A percentile compares a stretch with the other conserved stretches of the same genome.
Evolutionary conservation across 2,329 filamentous ascomycete species (phyloP).

Genomic region (Ophiostoma tasmaniense): DNA sequence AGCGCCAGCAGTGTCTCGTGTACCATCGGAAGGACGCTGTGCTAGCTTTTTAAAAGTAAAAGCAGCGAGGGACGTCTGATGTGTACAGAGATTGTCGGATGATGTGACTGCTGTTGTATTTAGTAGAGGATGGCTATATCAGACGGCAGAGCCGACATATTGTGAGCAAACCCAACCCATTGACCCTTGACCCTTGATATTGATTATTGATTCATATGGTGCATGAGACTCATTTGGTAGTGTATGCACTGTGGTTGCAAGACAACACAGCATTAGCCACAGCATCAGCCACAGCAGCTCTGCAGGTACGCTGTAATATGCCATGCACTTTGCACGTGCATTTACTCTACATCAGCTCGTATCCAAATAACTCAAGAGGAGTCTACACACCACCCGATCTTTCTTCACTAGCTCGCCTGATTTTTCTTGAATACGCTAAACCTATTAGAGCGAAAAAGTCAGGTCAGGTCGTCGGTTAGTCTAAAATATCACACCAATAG

Average conservation of each 20-base stretch:
- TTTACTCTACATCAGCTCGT: not conserved
- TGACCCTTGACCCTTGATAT: no score
- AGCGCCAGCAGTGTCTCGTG: not conserved
- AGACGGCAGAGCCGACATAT: not conserved
- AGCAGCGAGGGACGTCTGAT: not conserved
- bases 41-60: not conserved
- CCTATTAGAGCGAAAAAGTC: no score
- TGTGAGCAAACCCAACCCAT: not conserved
- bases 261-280: not conserved
- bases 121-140: not conserved
- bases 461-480: no score
- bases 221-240: not conserved
- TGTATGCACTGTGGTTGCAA: not conserved
- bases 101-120: no score
- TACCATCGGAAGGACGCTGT: not conserved
- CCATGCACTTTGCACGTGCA: not conserved
- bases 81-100: not conserved
- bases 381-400: no score
- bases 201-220: no score
- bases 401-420: no score
- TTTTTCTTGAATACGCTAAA: no score
- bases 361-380: no score
- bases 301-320: not conserved
- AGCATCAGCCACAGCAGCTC: not conserved
- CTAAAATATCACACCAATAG: no score